Conservation (phyloP, 2,329 filamentous ascomycete genomes). For the Fusarium albidum region DNA sequence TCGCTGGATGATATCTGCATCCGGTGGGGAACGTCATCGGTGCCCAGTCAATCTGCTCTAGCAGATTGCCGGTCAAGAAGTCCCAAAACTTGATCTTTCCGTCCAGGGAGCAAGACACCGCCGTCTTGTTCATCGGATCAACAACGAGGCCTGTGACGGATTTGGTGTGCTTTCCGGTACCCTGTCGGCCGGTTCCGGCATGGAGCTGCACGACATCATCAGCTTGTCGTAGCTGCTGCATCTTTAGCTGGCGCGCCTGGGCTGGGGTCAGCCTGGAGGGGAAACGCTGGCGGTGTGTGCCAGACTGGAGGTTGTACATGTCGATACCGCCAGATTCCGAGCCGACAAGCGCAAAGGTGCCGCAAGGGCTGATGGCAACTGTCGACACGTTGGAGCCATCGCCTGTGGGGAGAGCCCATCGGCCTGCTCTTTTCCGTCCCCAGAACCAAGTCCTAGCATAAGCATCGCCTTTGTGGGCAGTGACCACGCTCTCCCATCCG, state of each 20-base stretch:
- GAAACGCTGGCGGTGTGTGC: conserved; percentile 85
- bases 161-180: conserved; percentile 78
- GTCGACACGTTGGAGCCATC: conserved; percentile 86
- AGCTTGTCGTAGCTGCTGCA: conserved; percentile 67
- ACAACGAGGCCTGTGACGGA: conserved; percentile 87
- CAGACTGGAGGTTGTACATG: conserved; percentile 97
- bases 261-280: conserved; percentile 80
- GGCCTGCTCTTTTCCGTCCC: conserved; percentile 90
- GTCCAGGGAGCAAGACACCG: conserved; percentile 88
- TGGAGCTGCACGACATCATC: conserved; percentile 66
- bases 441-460: conserved; percentile 97
- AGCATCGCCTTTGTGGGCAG: conserved; percentile 85
- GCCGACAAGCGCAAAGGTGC: conserved; percentile 91
- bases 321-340: conserved; percentile 85
- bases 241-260: conserved; percentile 78
- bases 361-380: conserved; percentile 89
- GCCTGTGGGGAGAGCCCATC: conserved; percentile 90
- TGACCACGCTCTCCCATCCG: conserved; percentile 97
- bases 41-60: conserved; percentile 85
- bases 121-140: conserved; percentile 85
- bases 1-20: conserved; percentile 82
- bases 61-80: conserved; percentile 81
- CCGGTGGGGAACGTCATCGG: conserved; percentile 76
- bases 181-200: conserved; percentile 51
- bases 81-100: conserved; percentile 99